phyloP scores from a whole-genome alignment of 1,284 basidiomycete species.

The Mycena sp. region DNA sequence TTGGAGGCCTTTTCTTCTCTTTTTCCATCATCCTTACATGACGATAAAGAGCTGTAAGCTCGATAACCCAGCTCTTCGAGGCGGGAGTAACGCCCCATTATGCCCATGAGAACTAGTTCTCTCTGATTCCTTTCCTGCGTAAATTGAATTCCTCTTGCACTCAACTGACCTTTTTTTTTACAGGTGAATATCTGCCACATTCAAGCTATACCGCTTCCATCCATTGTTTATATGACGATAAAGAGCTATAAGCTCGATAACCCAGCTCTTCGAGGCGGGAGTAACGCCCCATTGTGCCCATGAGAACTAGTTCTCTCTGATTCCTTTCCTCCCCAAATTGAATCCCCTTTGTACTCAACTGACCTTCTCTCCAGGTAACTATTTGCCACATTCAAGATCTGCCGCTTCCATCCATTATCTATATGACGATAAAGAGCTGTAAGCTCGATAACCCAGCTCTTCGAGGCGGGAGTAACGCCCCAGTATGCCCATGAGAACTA shows the following conservation, averaged over 20 bases:
- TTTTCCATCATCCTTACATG: slow-evolving; percentile 44
- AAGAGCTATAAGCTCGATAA: slow-evolving; percentile 85
- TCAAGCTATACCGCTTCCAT: slow-evolving; percentile 25
- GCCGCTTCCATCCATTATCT: slow-evolving; percentile 15
- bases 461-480: slow-evolving; percentile 76
- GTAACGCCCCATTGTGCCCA: slow-evolving; percentile 72
- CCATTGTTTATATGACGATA: slow-evolving; percentile 66
- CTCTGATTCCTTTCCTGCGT: slow-evolving; percentile 53
- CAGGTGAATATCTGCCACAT: neutral
- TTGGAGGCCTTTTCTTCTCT: neutral
- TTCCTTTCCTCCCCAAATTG: slow-evolving; percentile 10
- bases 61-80: slow-evolving; percentile 83
- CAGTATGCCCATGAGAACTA: slow-evolving; percentile 67
- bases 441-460: slow-evolving; percentile 85
- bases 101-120: slow-evolving; percentile 64
- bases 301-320: slow-evolving; percentile 68
- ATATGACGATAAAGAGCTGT: slow-evolving; percentile 82
- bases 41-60: slow-evolving; percentile 85
- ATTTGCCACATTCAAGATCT: slow-evolving; percentile 20
- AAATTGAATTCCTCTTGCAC: neutral
- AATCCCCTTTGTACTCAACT: too few relatives aligned
- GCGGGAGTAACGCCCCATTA: slow-evolving; percentile 73
- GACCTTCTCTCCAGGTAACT: slow-evolving; percentile 14
- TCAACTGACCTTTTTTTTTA: slow-evolving; percentile 18
- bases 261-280: slow-evolving; percentile 76